Evolutionary conservation across 2,329 filamentous ascomycete genomes (phyloP).

Genomic region (Eutypella sp.): DNA sequence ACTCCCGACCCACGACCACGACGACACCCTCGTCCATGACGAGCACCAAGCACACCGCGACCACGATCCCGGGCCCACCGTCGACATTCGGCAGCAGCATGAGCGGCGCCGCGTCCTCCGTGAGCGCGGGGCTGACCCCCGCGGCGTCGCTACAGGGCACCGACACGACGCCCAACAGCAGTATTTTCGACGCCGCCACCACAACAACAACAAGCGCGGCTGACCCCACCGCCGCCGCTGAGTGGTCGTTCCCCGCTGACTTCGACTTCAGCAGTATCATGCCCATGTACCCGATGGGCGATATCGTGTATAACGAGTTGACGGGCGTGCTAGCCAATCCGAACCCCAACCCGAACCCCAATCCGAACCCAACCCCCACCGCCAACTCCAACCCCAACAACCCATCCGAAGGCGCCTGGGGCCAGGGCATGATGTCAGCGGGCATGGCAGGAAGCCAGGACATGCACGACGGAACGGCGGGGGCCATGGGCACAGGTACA

Average conservation of each 20-base stretch:
- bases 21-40: slow-evolving; percentile 1
- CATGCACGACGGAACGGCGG: slow-evolving; percentile 6
- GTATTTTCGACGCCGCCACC: neutral
- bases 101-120: neutral
- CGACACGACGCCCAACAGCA: neutral
- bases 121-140: slow-evolving; percentile 19
- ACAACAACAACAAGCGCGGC: no score
- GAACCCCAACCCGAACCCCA: neutral
- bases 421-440: neutral
- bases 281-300: slow-evolving; percentile 52
- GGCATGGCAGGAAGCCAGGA: neutral
- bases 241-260: slow-evolving; percentile 38
- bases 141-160: slow-evolving; percentile 5
- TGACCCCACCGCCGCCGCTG: slow-evolving; percentile 17
- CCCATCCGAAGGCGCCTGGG: neutral
- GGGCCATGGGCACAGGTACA: neutral
- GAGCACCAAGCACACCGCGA: no score
- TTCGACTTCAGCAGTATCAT: slow-evolving; percentile 48
- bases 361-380: neutral
- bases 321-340: slow-evolving; percentile 31
- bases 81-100: neutral
- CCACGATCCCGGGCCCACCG: no score
- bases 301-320: slow-evolving; percentile 53
- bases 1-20: no score
- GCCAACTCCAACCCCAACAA: neutral